A percentile compares a stretch with the other conserved stretches of the same genome.
phyloP scores from a whole-genome alignment of 2,329 filamentous ascomycete genomes.

The Neopestalotiopsis sp. region DNA sequence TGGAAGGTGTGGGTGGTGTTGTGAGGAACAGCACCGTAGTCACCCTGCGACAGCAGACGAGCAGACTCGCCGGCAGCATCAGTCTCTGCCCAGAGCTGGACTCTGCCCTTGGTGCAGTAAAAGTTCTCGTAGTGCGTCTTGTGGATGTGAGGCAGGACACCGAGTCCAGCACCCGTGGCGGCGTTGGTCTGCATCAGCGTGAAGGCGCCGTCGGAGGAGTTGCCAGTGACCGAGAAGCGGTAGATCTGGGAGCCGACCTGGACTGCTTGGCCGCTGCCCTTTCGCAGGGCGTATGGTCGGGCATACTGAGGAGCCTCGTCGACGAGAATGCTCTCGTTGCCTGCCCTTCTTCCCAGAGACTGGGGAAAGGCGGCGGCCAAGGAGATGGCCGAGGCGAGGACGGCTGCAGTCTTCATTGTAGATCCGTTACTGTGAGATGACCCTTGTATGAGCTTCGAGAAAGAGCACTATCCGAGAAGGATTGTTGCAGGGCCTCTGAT shows the following conservation, averaged over 20 bases:
- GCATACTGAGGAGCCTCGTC: slow-evolving; percentile 35
- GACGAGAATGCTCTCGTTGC: slow-evolving; percentile 3
- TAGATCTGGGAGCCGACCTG: slow-evolving; percentile 37
- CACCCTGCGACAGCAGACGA: slow-evolving; percentile 46
- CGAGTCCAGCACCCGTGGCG: slow-evolving; percentile 39
- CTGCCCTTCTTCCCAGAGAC: neutral
- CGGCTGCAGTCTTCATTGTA: slow-evolving; percentile 2
- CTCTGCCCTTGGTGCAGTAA: slow-evolving; percentile 47
- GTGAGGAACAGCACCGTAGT: slow-evolving; percentile 49
- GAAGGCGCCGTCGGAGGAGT: slow-evolving; percentile 49
- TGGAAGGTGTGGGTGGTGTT: slow-evolving; percentile 55
- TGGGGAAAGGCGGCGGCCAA: slow-evolving; percentile 3
- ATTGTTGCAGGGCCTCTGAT: neutral
- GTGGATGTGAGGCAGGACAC: slow-evolving; percentile 49
- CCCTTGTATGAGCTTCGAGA: neutral
- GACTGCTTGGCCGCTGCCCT: slow-evolving; percentile 39
- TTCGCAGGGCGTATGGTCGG: slow-evolving; percentile 41
- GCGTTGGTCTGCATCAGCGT: slow-evolving; percentile 49
- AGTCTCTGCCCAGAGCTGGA: slow-evolving; percentile 46
- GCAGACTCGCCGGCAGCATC: slow-evolving; percentile 37
- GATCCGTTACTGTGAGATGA: neutral
- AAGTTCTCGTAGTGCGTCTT: slow-evolving; percentile 51
- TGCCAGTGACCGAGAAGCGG: slow-evolving; percentile 45
- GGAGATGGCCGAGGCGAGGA: neutral
- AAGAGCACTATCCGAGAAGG: neutral